These are phyloP conservation scores for Cytidiella melzeri DNA, from an alignment of 768 basidiomycete species.

Conservation along the genomic window DNA sequence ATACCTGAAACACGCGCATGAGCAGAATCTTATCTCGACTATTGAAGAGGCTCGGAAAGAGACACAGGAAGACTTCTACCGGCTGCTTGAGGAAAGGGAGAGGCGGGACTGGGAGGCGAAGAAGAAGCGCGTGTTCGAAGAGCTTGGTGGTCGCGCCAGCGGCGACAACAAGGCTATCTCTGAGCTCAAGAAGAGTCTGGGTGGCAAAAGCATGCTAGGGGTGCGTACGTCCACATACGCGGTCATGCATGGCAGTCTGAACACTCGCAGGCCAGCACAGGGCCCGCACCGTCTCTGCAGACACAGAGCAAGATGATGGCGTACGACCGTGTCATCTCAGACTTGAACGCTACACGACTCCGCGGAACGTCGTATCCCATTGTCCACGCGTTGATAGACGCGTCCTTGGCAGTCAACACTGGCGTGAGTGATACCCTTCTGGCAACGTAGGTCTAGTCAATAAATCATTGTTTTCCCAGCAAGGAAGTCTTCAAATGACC, in stretches of 20 bases:
- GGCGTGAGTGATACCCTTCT: slow-evolving; percentile 39
- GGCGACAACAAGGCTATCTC: slow-evolving; percentile 48
- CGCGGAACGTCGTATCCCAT: slow-evolving; percentile 72
- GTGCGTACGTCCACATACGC: slow-evolving; percentile 30
- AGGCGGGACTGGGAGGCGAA: slow-evolving; percentile 84
- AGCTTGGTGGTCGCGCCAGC: slow-evolving; percentile 65
- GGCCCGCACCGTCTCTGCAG: slow-evolving; percentile 59
- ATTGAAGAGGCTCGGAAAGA: slow-evolving; percentile 86
- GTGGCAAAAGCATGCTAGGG: slow-evolving; percentile 48
- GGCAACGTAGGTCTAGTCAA: not conserved
- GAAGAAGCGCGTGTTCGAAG: slow-evolving; percentile 86
- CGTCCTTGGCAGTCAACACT: slow-evolving; percentile 50
- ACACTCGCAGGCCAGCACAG: slow-evolving; percentile 32
- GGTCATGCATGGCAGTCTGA: slow-evolving; percentile 1
- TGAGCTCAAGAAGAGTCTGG: slow-evolving; percentile 58
- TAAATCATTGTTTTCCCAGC: not conserved
- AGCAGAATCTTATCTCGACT: slow-evolving; percentile 90
- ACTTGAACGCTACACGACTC: slow-evolving; percentile 69
- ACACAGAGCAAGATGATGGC: slow-evolving; percentile 96
- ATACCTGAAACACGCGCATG: slow-evolving; percentile 92
- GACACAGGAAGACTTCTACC: slow-evolving; percentile 82
- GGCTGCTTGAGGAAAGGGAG: slow-evolving; percentile 67
- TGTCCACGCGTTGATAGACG: slow-evolving; percentile 64
- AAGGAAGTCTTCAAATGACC: slow-evolving; percentile 55
- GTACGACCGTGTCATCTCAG: slow-evolving; percentile 78